These are phyloP conservation scores for Populus pruinosa DNA, from an alignment of 345 rosid species.

Conservation along the genomic window DNA sequence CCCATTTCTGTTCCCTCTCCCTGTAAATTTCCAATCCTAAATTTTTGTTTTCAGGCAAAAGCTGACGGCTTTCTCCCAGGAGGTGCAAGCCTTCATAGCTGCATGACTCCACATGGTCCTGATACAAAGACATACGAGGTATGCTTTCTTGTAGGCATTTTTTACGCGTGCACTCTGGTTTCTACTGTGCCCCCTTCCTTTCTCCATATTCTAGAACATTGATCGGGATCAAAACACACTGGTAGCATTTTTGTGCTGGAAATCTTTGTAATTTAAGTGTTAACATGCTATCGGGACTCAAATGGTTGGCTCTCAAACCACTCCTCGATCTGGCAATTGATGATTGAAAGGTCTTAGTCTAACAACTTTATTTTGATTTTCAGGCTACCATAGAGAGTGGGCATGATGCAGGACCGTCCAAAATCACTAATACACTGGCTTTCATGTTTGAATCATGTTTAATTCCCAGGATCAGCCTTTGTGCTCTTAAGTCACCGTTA, in stretches of 20 bases:
- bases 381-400: constrained; percentile 68
- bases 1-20: neutral
- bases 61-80: constrained; percentile 95
- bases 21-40: neutral
- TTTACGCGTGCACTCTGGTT: neutral
- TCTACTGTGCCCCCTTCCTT: neutral
- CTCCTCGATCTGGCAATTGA: neutral
- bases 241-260: neutral
- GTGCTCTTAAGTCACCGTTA: constrained; percentile 77
- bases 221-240: neutral
- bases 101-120: constrained; percentile 99
- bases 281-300: neutral
- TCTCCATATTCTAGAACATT: neutral
- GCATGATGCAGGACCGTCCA: constrained; percentile 59
- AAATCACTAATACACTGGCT: constrained; percentile 76
- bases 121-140: constrained; percentile 92
- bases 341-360: neutral
- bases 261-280: neutral
- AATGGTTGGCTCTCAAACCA: neutral
- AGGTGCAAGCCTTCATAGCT: constrained; percentile 91
- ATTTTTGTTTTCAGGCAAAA: constrained; percentile 63
- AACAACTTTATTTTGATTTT: neutral
- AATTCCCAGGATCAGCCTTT: constrained; percentile 77
- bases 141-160: neutral
- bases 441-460: constrained; percentile 95